Evolutionary conservation across 345 rosid genomes (phyloP).

Genomic region (Gynandropsis gynandra): DNA sequence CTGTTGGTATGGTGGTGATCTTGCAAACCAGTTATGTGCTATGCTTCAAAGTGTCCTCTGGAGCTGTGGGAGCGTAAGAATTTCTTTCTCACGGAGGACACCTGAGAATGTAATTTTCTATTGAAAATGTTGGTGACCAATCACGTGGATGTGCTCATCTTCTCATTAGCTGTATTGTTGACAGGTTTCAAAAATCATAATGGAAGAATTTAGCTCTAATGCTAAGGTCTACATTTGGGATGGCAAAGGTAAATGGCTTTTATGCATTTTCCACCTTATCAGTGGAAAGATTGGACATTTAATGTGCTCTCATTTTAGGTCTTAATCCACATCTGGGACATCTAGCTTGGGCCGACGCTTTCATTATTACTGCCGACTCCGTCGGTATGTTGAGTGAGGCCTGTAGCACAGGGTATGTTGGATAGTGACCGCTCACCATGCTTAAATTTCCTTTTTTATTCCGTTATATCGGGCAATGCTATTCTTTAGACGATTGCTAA

Average conservation of each 20-base stretch:
- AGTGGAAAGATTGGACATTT: neutral
- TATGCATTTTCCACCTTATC: constrained; percentile 4
- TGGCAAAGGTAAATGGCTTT: constrained; percentile 46
- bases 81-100: constrained; percentile 83
- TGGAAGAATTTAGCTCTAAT: constrained; percentile 40
- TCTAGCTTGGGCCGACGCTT: constrained; percentile 90
- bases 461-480: neutral
- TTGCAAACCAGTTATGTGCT: constrained; percentile 52
- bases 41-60: constrained; percentile 57
- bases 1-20: constrained; percentile 71
- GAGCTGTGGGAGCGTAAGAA: constrained; percentile 82
- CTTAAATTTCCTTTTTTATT: neutral
- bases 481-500: constrained; percentile 4
- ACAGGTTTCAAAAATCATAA: constrained; percentile 51
- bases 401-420: constrained; percentile 80
- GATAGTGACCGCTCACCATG: neutral
- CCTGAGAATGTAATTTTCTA: constrained; percentile 43
- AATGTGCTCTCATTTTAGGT: constrained; percentile 33
- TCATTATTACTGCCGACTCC: constrained; percentile 88
- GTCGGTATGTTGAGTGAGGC: constrained; percentile 97
- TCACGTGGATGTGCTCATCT: constrained; percentile 5
- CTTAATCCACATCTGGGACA: constrained; percentile 89
- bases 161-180: constrained; percentile 9
- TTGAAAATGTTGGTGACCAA: neutral
- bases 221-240: constrained; percentile 75